phyloP scores from a whole-genome alignment of 345 rosid species.

The Eucalyptus erythrocorys region DNA sequence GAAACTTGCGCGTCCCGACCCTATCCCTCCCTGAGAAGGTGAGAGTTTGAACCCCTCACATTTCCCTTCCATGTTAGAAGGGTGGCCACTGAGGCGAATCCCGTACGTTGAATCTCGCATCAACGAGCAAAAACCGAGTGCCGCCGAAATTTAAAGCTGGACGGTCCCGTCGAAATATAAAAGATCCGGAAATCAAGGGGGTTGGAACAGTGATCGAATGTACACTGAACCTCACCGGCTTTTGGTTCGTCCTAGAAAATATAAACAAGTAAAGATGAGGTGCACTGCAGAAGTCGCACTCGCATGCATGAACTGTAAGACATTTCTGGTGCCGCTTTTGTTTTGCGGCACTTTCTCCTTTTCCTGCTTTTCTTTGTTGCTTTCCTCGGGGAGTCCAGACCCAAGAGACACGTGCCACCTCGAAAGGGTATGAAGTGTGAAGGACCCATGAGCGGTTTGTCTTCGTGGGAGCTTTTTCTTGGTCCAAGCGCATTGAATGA shows the following conservation, averaged over 20 bases:
- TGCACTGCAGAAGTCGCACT: not conserved
- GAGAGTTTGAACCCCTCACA: too few relatives aligned
- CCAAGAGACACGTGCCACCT: conserved; percentile 23
- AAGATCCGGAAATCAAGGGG: not conserved
- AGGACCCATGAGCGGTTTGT: not conserved
- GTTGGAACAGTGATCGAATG: not conserved
- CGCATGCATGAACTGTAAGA: not conserved
- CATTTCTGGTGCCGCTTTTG: not conserved
- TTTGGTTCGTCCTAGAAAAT: not conserved
- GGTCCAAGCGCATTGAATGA: conserved; percentile 11
- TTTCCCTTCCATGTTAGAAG: too few relatives aligned
- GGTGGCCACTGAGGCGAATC: too few relatives aligned
- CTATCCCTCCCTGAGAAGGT: too few relatives aligned
- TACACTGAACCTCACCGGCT: not conserved
- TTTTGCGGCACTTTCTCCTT: not conserved
- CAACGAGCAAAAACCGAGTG: not conserved
- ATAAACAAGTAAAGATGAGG: not conserved
- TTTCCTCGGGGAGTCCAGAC: not conserved
- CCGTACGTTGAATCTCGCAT: not conserved
- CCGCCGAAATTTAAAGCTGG: not conserved
- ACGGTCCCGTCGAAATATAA: not conserved
- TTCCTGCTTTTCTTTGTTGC: not conserved
- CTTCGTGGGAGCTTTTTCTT: not conserved
- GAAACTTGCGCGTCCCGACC: too few relatives aligned
- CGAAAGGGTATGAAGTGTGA: not conserved